Evolutionary conservation across 768 basidiomycete species (phyloP).

Genomic region (Pleurotus giganteus): DNA sequence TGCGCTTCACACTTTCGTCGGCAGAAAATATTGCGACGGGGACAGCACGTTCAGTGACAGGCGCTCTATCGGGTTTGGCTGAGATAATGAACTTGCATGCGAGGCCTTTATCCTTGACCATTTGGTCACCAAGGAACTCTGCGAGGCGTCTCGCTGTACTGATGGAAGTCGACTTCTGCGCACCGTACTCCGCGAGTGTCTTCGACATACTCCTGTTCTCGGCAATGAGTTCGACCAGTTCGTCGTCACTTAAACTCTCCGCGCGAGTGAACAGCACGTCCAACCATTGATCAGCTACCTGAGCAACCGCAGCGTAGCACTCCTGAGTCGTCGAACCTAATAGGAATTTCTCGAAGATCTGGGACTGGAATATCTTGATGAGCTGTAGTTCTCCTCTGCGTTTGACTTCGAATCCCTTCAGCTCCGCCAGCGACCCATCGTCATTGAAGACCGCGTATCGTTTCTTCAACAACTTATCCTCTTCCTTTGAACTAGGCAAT

Average conservation of each 20-base stretch:
- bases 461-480: slow-evolving; percentile 97
- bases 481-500: slow-evolving; percentile 97
- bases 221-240: slow-evolving; percentile 95
- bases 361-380: slow-evolving; percentile 99
- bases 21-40: slow-evolving; percentile 98
- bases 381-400: slow-evolving; percentile 95
- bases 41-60: slow-evolving; percentile 95
- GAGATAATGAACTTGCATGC: slow-evolving; percentile 99
- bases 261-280: slow-evolving; percentile 91
- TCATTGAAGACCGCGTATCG: slow-evolving; percentile 99
- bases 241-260: slow-evolving; percentile 82
- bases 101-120: slow-evolving; percentile 99
- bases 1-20: slow-evolving; percentile 85
- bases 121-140: slow-evolving; percentile 95
- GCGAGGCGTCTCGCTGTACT: slow-evolving; percentile 93
- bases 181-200: slow-evolving; percentile 93
- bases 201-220: slow-evolving; percentile 98
- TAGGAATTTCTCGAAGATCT: slow-evolving; percentile 97
- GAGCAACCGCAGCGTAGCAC: slow-evolving; percentile 92
- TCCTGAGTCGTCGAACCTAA: slow-evolving; percentile 92
- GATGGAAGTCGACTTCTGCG: slow-evolving; percentile 98
- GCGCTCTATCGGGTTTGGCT: slow-evolving; percentile 85
- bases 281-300: slow-evolving; percentile 95
- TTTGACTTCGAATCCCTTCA: slow-evolving; percentile 99
- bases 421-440: slow-evolving; percentile 94